Evolutionary conservation across 768 basidiomycete species (phyloP), one percentile per base, ranked within the genome.

Genomic region (Dioszegia crocea): DNA sequence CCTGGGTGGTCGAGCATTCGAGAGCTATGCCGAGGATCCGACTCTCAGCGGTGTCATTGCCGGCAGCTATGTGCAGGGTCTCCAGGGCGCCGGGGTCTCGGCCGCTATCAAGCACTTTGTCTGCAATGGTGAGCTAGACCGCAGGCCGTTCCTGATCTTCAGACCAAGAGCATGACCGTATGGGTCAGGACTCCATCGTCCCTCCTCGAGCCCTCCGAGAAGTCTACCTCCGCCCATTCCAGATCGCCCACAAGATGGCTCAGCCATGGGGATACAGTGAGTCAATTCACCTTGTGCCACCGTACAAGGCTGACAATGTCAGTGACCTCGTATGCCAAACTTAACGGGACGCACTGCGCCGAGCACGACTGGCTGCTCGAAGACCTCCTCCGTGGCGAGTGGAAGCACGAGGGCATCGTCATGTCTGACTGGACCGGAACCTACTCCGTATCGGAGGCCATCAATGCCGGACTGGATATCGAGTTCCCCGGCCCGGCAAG

Each of bases 341-440:
- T 90, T 41, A 89, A 90, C 61, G 89, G 89, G 2, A 82, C 79
- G 0, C 88, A 89, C 63, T 83, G 80, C 16, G 85, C 84, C 0
- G 88, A 91, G 77, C 84, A 85, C 68, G 77, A 77, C 3, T 74
- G 79, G 57, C 76, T 91, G 24, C 71, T 91, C 16, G 79, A 79
- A 19, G 81, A 85, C 17, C 81, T 88, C 46, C 79, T 89, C 1
- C 80, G 87, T 10, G 81, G 63, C 16, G 88, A 89, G 68, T 89
- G 88, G 88, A 81, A 83, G 39, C 87, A 82, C 64, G 79, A 85
- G n/a, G 86, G 86, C 2, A 76, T 84, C 78, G 79, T 87, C 57
- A 89, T 90, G 87, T 87, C 86, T 59, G 89, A 90, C 72, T 91
- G 89, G 88, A 87, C 74, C 23, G 88, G 88, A 0, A 77, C 82